These are phyloP conservation scores for Houttuynia cordata DNA, from an alignment of 164 flowering plant species.

Conservation along the genomic window DNA sequence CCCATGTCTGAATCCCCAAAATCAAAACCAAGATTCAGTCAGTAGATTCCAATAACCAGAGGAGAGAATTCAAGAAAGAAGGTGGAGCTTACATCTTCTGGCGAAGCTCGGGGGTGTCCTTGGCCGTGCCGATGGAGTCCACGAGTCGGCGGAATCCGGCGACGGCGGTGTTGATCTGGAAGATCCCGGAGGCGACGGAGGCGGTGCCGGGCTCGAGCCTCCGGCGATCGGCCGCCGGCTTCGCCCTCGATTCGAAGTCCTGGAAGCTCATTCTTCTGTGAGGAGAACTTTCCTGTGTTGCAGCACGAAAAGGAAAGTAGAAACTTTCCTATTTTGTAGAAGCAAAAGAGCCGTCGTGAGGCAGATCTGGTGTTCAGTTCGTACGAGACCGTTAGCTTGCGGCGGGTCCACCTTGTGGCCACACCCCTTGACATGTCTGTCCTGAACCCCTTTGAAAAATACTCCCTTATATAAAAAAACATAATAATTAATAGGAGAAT, in stretches of 20 bases:
- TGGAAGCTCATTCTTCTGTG: constrained; percentile 44
- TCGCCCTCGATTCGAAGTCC: constrained; percentile 27
- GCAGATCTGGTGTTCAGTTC: no score
- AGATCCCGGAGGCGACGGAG: constrained; percentile 38
- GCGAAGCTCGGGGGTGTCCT: constrained; percentile 75
- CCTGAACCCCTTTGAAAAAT: no score
- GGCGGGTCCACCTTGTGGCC: no score
- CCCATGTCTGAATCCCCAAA: constrained; percentile 26
- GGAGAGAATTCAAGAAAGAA: neutral
- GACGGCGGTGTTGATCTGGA: constrained; percentile 69
- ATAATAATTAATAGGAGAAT: no score
- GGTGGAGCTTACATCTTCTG: constrained; percentile 32
- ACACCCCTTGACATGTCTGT: no score
- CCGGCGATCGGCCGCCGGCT: constrained; percentile 1
- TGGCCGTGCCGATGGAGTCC: constrained; percentile 48
- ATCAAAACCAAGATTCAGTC: neutral
- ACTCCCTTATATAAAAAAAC: no score
- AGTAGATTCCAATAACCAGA: neutral
- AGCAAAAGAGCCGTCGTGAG: no score
- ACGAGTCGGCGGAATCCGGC: constrained; percentile 54
- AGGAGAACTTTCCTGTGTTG: no score
- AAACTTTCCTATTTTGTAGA: no score
- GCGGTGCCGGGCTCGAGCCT: neutral
- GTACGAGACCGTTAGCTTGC: no score
- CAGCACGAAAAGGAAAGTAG: neutral